Evolutionary conservation across 2,329 filamentous ascomycete genomes (phyloP), one percentile per base, ranked within the genome.

Genomic region (Fusarium sp.): DNA sequence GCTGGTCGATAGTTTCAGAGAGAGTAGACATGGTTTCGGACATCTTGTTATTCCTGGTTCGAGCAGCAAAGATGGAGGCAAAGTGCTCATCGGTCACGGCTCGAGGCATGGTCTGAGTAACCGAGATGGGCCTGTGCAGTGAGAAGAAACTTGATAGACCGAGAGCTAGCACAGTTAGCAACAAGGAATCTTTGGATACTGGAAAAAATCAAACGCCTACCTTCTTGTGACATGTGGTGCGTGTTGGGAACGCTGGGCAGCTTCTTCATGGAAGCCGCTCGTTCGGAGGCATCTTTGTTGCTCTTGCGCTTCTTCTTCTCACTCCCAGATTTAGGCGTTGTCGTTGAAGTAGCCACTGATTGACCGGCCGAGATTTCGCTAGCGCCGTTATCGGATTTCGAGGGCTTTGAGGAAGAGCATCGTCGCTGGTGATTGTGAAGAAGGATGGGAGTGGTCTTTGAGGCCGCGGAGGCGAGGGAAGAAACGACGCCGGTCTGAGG

Each of bases 131-230:
- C 60, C 95, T 88, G 78, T 99, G 92, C 66, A 96, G 89, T 62
- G 93, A 96, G 81, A 98, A 98, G 83, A 99, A 98, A 57, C 90
- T 90, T 8, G 94, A 95, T 41, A 97, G 82, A 63, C 90, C 89
- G 59, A 98, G 84, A 72, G 96, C 95, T 98, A 66, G 6, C 62
- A 71, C 47, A 67, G 66, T 48, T 67, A 49, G 36, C 44, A 37
- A 49, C 14, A 21, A 4, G 15, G 8, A 43, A 25, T 17, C 9
- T 2, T 7, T 19, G n/a, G 17, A 9, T 25, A 19, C 15, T 13
- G 15, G 23, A 13, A 7, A 6, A 7, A 15, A 10, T 33, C 6
- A 31, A 15, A 36, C 39, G 31, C 81, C 31, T 75, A 90, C 89
- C 86, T 76, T 86, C 82, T 71, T 87, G 83, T 47, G 86, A 83